These are phyloP conservation scores for Aciculosporium take DNA, from an alignment of 2,329 filamentous ascomycete species.

Conservation along the genomic window DNA sequence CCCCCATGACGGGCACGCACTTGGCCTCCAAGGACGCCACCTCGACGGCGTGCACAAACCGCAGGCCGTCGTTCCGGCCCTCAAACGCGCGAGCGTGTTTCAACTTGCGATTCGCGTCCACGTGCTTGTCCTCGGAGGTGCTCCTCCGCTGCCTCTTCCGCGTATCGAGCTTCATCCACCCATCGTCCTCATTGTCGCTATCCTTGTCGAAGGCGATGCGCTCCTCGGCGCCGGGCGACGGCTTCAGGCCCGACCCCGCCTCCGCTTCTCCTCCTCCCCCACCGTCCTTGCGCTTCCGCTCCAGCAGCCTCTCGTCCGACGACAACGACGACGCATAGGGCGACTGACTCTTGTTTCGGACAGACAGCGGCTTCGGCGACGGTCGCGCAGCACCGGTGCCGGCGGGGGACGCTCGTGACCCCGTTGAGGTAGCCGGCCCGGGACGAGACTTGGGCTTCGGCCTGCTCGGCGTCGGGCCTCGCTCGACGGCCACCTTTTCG, in stretches of 20 bases:
- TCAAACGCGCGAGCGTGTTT: constrained; percentile 32
- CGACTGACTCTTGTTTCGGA: constrained; percentile 26
- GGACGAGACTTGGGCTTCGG: constrained; percentile 21
- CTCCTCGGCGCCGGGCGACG: constrained; percentile 32
- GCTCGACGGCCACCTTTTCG: constrained; percentile 35
- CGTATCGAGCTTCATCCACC: constrained; percentile 34
- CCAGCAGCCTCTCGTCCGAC: constrained; percentile 22
- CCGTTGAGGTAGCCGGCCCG: constrained; percentile 9
- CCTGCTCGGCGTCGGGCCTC: constrained; percentile 21
- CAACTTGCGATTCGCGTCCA: constrained; percentile 33
- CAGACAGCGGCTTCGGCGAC: constrained; percentile 25
- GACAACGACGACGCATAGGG: constrained; percentile 28
- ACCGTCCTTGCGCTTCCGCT: constrained; percentile 35
- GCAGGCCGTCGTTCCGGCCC: constrained; percentile 24
- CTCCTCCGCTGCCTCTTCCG: constrained; percentile 34
- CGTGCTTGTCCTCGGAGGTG: constrained; percentile 24
- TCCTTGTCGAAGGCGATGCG: constrained; percentile 36
- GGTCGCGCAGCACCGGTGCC: constrained; percentile 17
- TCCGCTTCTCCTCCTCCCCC: constrained; percentile 6
- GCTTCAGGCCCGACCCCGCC: constrained; percentile 12
- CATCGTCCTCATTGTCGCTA: constrained; percentile 36
- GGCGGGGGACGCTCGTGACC: constrained; percentile 18
- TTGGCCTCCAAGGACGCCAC: constrained; percentile 37
- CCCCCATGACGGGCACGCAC: constrained; percentile 35
- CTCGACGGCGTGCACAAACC: constrained; percentile 44